These are phyloP conservation scores for Sordariomycetes sp. DNA, from an alignment of 2,329 filamentous ascomycete genomes.

Conservation along the genomic window DNA sequence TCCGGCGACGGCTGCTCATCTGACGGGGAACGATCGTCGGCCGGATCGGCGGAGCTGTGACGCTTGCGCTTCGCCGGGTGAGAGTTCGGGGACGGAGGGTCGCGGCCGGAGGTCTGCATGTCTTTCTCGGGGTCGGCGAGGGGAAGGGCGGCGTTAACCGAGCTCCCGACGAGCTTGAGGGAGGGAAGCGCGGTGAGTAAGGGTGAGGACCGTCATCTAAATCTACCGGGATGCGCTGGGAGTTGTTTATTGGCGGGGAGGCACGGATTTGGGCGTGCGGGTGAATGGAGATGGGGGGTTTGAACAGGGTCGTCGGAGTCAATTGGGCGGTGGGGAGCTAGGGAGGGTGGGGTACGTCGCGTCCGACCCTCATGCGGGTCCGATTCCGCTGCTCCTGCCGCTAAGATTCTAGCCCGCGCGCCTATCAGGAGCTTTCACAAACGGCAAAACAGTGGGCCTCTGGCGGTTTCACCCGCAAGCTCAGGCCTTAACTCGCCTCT, in stretches of 20 bases:
- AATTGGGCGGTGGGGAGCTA: background rate
- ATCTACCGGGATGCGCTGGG: background rate
- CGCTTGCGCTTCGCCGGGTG: constrained; percentile 45
- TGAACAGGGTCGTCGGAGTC: background rate
- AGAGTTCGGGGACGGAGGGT: constrained; percentile 34
- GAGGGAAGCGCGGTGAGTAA: background rate
- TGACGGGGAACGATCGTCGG: constrained; percentile 21
- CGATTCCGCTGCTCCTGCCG: background rate
- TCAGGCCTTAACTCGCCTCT: no score
- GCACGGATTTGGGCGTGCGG: background rate
- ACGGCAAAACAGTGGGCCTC: no score
- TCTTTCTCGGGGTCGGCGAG: background rate
- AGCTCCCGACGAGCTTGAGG: background rate
- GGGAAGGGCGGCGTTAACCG: background rate
- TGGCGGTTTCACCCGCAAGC: no score
- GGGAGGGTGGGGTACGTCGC: background rate
- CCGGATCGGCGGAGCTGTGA: constrained; percentile 35
- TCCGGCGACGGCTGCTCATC: constrained; percentile 20
- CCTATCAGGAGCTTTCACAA: no score
- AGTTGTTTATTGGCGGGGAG: background rate
- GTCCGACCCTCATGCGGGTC: background rate
- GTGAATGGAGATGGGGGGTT: background rate
- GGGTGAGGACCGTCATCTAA: background rate
- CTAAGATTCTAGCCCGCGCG: no score
- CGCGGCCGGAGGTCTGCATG: constrained; percentile 17